Evolutionary conservation across 1,139 yeast species (phyloP).

Genomic region (Pichia sp.): DNA sequence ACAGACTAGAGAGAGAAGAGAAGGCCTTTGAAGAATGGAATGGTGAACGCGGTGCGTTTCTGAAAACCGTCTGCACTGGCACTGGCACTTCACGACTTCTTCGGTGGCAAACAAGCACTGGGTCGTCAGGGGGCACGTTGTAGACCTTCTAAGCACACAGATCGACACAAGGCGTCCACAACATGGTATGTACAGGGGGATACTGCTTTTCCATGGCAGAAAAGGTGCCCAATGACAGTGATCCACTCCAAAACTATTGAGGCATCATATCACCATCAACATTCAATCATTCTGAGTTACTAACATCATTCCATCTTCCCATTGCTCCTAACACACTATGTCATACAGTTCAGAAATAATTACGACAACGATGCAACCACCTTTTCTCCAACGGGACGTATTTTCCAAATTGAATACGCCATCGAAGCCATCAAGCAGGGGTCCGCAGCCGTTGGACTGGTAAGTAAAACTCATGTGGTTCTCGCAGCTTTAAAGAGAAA

Average conservation of each 20-base stretch:
- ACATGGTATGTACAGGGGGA: no score
- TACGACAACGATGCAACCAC: constrained; percentile 98
- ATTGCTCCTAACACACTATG: neutral
- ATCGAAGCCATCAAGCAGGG: constrained; percentile 98
- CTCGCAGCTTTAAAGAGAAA: constrained; percentile 91
- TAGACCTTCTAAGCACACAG: no score
- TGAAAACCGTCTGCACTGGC: neutral
- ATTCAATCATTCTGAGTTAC: no score
- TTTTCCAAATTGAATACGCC: constrained; percentile 94
- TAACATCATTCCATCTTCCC: no score
- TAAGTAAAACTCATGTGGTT: constrained; percentile 80
- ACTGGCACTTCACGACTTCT: neutral
- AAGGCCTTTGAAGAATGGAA: no score
- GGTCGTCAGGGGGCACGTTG: neutral
- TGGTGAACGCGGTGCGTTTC: no score
- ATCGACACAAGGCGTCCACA: no score
- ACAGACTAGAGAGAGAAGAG: no score
- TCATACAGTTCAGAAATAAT: constrained; percentile 78
- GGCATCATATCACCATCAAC: no score
- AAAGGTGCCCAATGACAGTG: no score
- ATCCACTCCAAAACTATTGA: no score
- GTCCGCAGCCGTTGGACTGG: constrained; percentile 91
- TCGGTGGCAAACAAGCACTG: constrained; percentile 1
- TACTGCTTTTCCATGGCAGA: no score
- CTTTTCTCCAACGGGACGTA: constrained; percentile 94